Conservation (phyloP, 352 stramenopile species). For the Globisporangium apiculatum region DNA sequence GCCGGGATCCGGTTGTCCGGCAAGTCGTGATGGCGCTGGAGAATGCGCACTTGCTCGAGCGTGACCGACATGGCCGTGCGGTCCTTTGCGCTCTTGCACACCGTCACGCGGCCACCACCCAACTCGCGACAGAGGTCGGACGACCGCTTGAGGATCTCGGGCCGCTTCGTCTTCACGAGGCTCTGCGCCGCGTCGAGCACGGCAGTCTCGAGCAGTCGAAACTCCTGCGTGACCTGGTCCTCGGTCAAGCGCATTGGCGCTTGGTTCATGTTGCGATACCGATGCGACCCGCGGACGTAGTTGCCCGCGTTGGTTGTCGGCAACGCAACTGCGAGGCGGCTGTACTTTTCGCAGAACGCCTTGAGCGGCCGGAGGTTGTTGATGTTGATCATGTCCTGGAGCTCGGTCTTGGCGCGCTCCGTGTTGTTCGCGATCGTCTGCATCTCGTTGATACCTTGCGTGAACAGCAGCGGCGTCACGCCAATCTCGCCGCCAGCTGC, state of each 20-base stretch:
- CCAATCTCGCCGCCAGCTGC: slow-evolving; percentile 66
- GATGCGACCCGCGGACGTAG: slow-evolving; percentile 20
- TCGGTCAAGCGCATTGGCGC: slow-evolving; percentile 51
- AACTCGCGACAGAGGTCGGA: slow-evolving; percentile 81
- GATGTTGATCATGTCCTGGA: slow-evolving; percentile 88
- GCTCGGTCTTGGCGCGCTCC: slow-evolving; percentile 79
- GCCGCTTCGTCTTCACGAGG: slow-evolving; percentile 82
- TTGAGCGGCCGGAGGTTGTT: slow-evolving; percentile 77
- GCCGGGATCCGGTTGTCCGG: slow-evolving; percentile 61
- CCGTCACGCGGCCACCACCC: slow-evolving; percentile 88
- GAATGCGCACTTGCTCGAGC: slow-evolving; percentile 90
- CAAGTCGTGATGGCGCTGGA: slow-evolving; percentile 80
- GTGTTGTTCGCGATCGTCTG: slow-evolving; percentile 92
- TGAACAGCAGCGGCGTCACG: slow-evolving; percentile 82
- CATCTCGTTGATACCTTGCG: slow-evolving; percentile 93
- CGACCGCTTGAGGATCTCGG: slow-evolving; percentile 77
- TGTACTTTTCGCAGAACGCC: slow-evolving; percentile 82
- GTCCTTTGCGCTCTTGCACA: slow-evolving; percentile 98
- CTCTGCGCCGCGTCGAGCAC: slow-evolving; percentile 78
- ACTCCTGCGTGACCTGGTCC: slow-evolving; percentile 63
- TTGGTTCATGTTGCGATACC: slow-evolving; percentile 51
- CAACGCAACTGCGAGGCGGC: slow-evolving; percentile 47
- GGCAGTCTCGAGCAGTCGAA: slow-evolving; percentile 48
- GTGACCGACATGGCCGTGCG: slow-evolving; percentile 97
- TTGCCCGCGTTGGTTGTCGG: slow-evolving; percentile 24